Conservation (phyloP, 176 grass and related monocot genomes). For the Themeda triandra region DNA sequence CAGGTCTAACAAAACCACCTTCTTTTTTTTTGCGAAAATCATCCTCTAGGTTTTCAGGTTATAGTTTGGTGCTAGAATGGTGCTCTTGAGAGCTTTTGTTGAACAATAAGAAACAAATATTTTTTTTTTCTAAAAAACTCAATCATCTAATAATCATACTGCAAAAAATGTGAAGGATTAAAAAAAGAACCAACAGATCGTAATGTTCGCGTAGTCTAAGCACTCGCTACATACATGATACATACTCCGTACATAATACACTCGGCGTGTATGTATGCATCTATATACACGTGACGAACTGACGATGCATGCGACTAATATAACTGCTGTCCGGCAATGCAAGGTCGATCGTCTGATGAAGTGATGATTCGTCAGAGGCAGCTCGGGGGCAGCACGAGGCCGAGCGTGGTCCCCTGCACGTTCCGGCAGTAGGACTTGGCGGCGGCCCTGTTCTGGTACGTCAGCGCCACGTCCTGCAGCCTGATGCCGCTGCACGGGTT, state of each 20-base stretch:
- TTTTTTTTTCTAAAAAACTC: not conserved
- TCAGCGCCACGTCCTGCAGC: constrained; percentile 63
- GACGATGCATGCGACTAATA: not conserved
- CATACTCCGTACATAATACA: not conserved
- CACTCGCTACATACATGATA: not conserved
- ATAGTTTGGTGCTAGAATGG: too few species aligned
- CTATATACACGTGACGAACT: constrained; percentile 8
- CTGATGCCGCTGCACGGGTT: constrained; percentile 79
- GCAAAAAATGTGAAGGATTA: not conserved
- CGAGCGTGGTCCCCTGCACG: constrained; percentile 44
- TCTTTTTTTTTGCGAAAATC: too few species aligned
- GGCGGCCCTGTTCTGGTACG: constrained; percentile 22
- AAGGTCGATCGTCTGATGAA: not conserved
- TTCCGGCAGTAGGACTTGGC: constrained; percentile 55
- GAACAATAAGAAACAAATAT: not conserved
- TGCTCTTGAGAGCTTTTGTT: not conserved
- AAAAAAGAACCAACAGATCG: not conserved
- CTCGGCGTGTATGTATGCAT: not conserved
- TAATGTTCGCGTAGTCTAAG: not conserved
- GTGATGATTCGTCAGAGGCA: constrained; percentile 55
- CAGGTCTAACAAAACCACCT: too few species aligned
- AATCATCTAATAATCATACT: not conserved
- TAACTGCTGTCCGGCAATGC: not conserved
- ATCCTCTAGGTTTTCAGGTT: too few species aligned
- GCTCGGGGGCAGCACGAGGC: constrained; percentile 55